Percentiles rank a stretch among this genome's conserved stretches.
phyloP scores from a whole-genome alignment of 768 basidiomycete species.

The Heimioporus sp. region DNA sequence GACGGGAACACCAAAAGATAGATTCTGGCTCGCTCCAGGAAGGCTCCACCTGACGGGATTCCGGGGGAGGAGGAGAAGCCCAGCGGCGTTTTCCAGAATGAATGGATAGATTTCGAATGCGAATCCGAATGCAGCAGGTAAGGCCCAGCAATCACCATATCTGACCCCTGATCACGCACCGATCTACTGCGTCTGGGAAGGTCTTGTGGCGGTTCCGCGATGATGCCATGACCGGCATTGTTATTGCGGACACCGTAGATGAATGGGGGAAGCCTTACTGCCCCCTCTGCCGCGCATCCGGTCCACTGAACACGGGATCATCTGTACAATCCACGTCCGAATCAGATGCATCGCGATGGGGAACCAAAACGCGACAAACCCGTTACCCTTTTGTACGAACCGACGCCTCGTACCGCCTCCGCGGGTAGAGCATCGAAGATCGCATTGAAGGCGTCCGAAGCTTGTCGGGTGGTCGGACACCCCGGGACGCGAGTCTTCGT shows the following conservation, averaged over 20 bases:
- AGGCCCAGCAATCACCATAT: slow-evolving; percentile 23
- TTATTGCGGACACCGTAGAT: slow-evolving; percentile 22
- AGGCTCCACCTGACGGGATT: slow-evolving; percentile 1
- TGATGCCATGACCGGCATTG: slow-evolving; percentile 20
- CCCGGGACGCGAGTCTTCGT: slow-evolving; percentile 2
- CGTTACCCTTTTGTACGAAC: slow-evolving; percentile 3
- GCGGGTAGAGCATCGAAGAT: slow-evolving; percentile 13
- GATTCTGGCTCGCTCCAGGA: slow-evolving; percentile 5
- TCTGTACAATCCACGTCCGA: background rate
- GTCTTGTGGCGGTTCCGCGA: slow-evolving; percentile 28
- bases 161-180: slow-evolving; percentile 20
- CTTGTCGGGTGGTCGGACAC: slow-evolving; percentile 4
- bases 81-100: slow-evolving; percentile 23
- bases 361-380: background rate
- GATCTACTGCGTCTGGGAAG: slow-evolving; percentile 27
- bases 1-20: slow-evolving; percentile 1
- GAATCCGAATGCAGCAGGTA: slow-evolving; percentile 28
- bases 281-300: slow-evolving; percentile 10
- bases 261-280: slow-evolving; percentile 12
- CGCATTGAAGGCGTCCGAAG: slow-evolving; percentile 1
- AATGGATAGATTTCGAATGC: slow-evolving; percentile 21
- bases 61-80: slow-evolving; percentile 12
- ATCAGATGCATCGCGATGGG: slow-evolving; percentile 6
- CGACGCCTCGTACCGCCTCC: slow-evolving; percentile 4
- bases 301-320: slow-evolving; percentile 1